A percentile compares a stretch with the other conserved stretches of the same genome.
Evolutionary conservation across 768 basidiomycete species (phyloP).

Genomic region (Pholiota microspora): DNA sequence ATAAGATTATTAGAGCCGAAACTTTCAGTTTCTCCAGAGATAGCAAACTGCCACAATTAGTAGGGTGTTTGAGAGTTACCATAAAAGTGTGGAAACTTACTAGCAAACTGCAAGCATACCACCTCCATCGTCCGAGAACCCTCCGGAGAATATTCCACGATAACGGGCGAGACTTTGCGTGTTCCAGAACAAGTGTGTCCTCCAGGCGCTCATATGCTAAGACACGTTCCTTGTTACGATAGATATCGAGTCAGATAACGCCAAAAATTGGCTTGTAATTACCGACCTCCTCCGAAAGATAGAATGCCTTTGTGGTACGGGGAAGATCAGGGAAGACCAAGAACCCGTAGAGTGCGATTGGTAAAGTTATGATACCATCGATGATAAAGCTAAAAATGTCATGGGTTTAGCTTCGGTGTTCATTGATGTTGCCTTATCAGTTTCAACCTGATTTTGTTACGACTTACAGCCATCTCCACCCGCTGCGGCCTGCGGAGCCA

Average conservation of each 20-base stretch:
- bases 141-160: slow-evolving; percentile 46
- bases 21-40: slow-evolving; percentile 66
- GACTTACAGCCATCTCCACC: slow-evolving; percentile 67
- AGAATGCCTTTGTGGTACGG: slow-evolving; percentile 59
- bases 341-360: slow-evolving; percentile 71
- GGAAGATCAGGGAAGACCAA: slow-evolving; percentile 73
- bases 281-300: slow-evolving; percentile 54
- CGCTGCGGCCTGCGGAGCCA: slow-evolving; percentile 50
- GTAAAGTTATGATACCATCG: slow-evolving; percentile 69
- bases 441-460: no score
- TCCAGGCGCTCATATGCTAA: slow-evolving; percentile 50
- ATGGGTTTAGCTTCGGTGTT: slow-evolving; percentile 1
- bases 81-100: slow-evolving; percentile 18
- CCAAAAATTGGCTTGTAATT: no score
- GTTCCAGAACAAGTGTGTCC: slow-evolving; percentile 26
- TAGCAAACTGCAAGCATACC: slow-evolving; percentile 66
- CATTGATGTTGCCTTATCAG: neutral
- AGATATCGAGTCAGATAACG: no score
- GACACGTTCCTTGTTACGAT: slow-evolving; percentile 64
- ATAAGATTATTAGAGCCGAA: slow-evolving; percentile 72
- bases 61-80: neutral
- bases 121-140: slow-evolving; percentile 59
- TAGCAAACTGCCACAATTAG: slow-evolving; percentile 44
- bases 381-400: slow-evolving; percentile 51
- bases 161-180: slow-evolving; percentile 39